phyloP scores from a whole-genome alignment of 768 basidiomycete genomes.

The Leccinum longicurvipes region DNA sequence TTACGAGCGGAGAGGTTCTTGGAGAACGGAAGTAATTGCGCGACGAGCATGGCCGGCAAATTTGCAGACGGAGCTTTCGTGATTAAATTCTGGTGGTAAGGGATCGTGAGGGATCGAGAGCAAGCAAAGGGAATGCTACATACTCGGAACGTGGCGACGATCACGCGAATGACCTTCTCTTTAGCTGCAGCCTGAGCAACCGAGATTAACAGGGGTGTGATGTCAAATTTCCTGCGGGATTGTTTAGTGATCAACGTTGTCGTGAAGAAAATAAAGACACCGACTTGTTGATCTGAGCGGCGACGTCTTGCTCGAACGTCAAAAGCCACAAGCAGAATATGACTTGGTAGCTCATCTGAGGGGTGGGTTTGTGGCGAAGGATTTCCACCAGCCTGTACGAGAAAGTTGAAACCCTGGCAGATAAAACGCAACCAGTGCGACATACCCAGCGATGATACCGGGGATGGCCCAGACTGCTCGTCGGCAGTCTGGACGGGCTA shows the following conservation, averaged over 20 bases:
- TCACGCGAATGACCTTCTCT: conserved; percentile 94
- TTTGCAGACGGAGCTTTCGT: conserved; percentile 83
- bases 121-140: conserved; percentile 7
- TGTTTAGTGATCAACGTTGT: not conserved
- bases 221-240: conserved; percentile 73
- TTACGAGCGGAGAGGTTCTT: conserved; percentile 82
- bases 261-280: conserved; percentile 18
- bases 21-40: conserved; percentile 80
- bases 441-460: conserved; percentile 66
- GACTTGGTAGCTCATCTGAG: conserved; percentile 96
- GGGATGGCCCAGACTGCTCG: conserved; percentile 76
- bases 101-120: conserved; percentile 2
- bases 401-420: not conserved
- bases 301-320: conserved; percentile 84
- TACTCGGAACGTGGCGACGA: conserved; percentile 89
- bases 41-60: conserved; percentile 89
- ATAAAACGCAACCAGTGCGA: not conserved
- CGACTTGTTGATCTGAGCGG: conserved; percentile 84
- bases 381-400: conserved; percentile 74
- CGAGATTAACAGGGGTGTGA: conserved; percentile 79
- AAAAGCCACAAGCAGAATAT: conserved; percentile 92
- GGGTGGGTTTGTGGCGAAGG: conserved; percentile 73
- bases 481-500: conserved; percentile 79
- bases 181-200: conserved; percentile 89
- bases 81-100: conserved; percentile 69